phyloP scores from a whole-genome alignment of 73 alveolate genomes.

The Uronychia binucleata region DNA sequence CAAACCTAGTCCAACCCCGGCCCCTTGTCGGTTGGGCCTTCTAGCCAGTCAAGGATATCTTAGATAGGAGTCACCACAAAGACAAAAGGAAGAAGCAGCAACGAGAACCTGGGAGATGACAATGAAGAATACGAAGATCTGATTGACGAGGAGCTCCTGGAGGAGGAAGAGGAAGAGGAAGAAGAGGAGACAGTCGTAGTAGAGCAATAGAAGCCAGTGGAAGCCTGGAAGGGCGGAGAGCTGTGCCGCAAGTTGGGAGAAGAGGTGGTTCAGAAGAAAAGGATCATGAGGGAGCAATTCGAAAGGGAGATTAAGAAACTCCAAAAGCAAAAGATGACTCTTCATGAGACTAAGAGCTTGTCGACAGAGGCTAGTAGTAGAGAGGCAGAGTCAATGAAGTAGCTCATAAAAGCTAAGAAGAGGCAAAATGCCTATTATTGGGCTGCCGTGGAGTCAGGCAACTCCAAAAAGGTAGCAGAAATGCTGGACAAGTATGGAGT shows the following conservation, averaged over 20 bases:
- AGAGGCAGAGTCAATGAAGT: not conserved
- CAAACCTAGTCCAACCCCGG: not conserved
- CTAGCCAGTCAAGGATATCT: not conserved
- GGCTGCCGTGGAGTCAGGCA: slow-evolving; percentile 5
- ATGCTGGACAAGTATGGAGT: not conserved
- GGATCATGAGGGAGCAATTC: not conserved
- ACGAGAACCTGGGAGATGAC: not conserved
- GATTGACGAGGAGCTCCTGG: not conserved
- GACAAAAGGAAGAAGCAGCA: not conserved
- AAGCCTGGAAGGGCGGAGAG: not conserved
- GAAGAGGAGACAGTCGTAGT: not conserved
- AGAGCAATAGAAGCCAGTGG: not conserved
- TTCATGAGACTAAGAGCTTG: not conserved
- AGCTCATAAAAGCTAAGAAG: not conserved
- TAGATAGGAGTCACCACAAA: no score
- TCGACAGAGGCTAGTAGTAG: no score
- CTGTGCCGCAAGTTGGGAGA: not conserved
- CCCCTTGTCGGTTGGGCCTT: not conserved
- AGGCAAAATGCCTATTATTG: not conserved
- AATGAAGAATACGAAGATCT: not conserved
- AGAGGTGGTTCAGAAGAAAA: not conserved
- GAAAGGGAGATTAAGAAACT: not conserved
- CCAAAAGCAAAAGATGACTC: not conserved
- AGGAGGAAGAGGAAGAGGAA: not conserved
- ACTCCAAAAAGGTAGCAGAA: not conserved